Base-by-base conservation (phyloP, 1,139 yeast species). In the Suhomyces bokatorum region DNA sequence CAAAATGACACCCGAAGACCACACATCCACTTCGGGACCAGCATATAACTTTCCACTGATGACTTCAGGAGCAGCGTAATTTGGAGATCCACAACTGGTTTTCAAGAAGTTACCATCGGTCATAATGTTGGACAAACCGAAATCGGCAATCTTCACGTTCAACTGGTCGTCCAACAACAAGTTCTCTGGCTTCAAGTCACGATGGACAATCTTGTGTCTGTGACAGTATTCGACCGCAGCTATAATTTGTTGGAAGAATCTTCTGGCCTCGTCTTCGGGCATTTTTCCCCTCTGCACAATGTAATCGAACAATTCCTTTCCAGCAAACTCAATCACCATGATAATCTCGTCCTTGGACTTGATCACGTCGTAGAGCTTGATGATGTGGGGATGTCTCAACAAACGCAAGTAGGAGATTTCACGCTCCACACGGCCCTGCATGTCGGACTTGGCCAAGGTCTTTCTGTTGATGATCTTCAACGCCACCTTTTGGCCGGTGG, bases 181-280 rank as follows among this genome's bases (percentile, higher is more conserved):
- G 65, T 93, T 93, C 63, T 93, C 98, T 0, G 98, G 99, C 63
- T 93, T 93, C 63, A 91, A 78, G 68, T 93, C 99, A 56, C 99
- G 76, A 63, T 93, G 99, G 35, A 95, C 99, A 71, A 93, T 93
- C 70, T 93, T 93, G 67, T 93, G 98, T 51, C 97, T 80, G 67
- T 93, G 99, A 62, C 99, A 95, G 70, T 95, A 95, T 60, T 91
- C 98, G 2, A 93, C 97, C 2, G 99, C 99, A 32, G 97, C 93
- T 47, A 93, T 91, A 45, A 93, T 95, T 66, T 93, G 99, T 64
- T 95, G 99, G 69, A 95, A 95, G 59, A 93, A 95, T 48, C 98
- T 73, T 50, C 98, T 77, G 0, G 96, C 99, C 65, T 93, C 98
- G 50, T 83, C 81, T 65, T 95, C 99, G 32, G 87, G 84, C 97